Evolutionary conservation across 768 basidiomycete species (phyloP).

Genomic region (Amanita jacksonii): DNA sequence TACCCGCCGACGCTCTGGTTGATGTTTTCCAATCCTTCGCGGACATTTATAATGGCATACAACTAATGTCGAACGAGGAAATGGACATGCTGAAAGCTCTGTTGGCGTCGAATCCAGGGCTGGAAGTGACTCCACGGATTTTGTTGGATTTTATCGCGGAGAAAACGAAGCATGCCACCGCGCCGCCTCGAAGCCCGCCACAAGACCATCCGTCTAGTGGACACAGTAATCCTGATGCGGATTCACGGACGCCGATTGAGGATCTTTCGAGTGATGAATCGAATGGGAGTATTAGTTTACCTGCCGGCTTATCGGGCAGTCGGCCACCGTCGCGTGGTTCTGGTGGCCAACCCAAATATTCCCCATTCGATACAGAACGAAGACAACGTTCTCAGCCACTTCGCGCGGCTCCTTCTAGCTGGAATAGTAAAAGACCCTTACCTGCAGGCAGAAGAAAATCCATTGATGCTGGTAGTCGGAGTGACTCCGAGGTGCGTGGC

Average conservation of each 20-base stretch:
- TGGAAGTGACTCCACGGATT: conserved; percentile 61
- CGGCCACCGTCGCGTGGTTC: conserved; percentile 47
- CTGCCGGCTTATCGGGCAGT: conserved; percentile 24
- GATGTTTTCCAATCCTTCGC: conserved; percentile 62
- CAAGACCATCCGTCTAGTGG: too few species aligned
- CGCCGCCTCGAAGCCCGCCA: conserved; percentile 31
- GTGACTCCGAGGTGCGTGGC: conserved; percentile 66
- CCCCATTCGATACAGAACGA: conserved; percentile 60
- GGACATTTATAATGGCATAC: conserved; percentile 44
- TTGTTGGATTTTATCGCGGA: conserved; percentile 57
- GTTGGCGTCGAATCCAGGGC: conserved; percentile 47
- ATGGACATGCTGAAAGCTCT: conserved; percentile 48
- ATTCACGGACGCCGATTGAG: conserved; percentile 18
- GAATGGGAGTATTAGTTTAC: conserved; percentile 28
- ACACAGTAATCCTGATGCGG: too few species aligned
- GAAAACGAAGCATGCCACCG: conserved; percentile 36
- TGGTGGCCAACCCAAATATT: conserved; percentile 31
- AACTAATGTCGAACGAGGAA: conserved; percentile 60
- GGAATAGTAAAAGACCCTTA: conserved; percentile 51
- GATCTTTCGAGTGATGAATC: conserved; percentile 50
- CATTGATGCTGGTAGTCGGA: conserved; percentile 54
- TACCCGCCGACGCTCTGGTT: conserved; percentile 63
- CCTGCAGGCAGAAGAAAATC: conserved; percentile 66
- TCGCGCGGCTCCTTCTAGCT: conserved; percentile 60
- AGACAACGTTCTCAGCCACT: conserved; percentile 68